A percentile compares a stretch with the other conserved stretches of the same genome.
These are phyloP conservation scores for Plasmodium yoelii DNA, from an alignment of 169 alveolate genomes.

Conservation along the genomic window DNA sequence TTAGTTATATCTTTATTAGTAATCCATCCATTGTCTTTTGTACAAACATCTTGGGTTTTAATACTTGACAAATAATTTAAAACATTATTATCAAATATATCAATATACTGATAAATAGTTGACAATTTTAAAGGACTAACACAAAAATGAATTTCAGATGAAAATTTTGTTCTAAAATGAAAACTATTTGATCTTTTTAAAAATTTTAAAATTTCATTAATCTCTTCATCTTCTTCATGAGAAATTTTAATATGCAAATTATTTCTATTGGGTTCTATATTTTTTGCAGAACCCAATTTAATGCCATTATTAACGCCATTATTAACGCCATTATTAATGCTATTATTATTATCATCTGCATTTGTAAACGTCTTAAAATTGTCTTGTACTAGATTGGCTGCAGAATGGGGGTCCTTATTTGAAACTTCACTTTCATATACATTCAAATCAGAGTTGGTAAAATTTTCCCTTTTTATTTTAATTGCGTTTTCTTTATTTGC, in stretches of 20 bases:
- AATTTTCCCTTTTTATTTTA: constrained; percentile 5
- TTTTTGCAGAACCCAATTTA: constrained; percentile 81
- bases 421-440: constrained; percentile 5
- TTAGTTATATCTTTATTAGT: constrained; percentile 48
- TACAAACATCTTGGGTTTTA: constrained; percentile 49
- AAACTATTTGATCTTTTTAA: constrained; percentile 81
- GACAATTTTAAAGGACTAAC: constrained; percentile 83
- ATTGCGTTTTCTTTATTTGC: constrained; percentile 1
- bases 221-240: constrained; percentile 41
- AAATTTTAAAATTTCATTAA: constrained; percentile 49
- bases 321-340: too few species aligned
- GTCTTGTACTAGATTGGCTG: too few species aligned
- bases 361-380: too few species aligned
- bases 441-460: not conserved
- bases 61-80: constrained; percentile 78
- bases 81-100: constrained; percentile 89
- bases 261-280: constrained; percentile 90
- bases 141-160: constrained; percentile 90
- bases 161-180: constrained; percentile 93
- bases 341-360: not conserved
- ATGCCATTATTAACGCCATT: too few species aligned
- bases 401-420: too few species aligned
- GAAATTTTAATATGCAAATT: constrained; percentile 84
- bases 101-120: constrained; percentile 83
- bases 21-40: constrained; percentile 76